Evolutionary conservation across 495 filamentous ascomycete genomes (phyloP), one percentile per base, ranked within the genome.

Genomic region (Penicillium tannophilum): DNA sequence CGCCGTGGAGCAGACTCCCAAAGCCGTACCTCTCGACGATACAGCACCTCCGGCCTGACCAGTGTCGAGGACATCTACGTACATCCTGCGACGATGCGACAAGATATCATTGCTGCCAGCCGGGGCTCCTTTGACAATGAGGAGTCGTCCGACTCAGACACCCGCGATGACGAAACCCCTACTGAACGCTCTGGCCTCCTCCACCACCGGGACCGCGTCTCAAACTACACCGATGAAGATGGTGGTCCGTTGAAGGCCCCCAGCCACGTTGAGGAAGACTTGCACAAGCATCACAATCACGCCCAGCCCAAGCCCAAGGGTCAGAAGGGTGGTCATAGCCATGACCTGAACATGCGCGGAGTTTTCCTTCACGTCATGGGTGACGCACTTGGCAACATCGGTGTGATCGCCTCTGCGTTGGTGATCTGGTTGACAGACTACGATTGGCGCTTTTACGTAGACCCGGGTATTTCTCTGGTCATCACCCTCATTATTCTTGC

Each of bases 271-370:
- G 67, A 74, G 16, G 72, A 76, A 10, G 74, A 78, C 54, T 60
- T 75, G 9, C 73, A 81, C 52, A 67, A 72, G 45, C 49, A 60
- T 17, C 94, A 98, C 74, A 89, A 92, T 61, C 94, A 98, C 70
- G 87, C 83, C 55, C 85, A 92, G 52, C 89, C 92, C 0, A 88
- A 86, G 63, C 81, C 87, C 3, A 73, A 80, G 42, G 76, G 73
- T 23, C 72, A 74, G 20, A 82, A 87, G 59, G 82, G 83, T 43
- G 81, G 85, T 11, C 83, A 88, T 61, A 82, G 86, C 17, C 93
- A 97, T 67, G 94, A 98, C 64, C 89, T 98, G 71, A 96, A 96
- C 75, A 98, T 98, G 94, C 90, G 91, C 28, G 94, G 93, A 63
- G 93, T 98, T 73, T 88, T 98, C 72, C 84, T 98, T 7, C 94